A percentile compares a stretch with the other conserved stretches of the same genome.
phyloP scores from a whole-genome alignment of 441 rosid species.

The Adansonia rubrostipa region DNA sequence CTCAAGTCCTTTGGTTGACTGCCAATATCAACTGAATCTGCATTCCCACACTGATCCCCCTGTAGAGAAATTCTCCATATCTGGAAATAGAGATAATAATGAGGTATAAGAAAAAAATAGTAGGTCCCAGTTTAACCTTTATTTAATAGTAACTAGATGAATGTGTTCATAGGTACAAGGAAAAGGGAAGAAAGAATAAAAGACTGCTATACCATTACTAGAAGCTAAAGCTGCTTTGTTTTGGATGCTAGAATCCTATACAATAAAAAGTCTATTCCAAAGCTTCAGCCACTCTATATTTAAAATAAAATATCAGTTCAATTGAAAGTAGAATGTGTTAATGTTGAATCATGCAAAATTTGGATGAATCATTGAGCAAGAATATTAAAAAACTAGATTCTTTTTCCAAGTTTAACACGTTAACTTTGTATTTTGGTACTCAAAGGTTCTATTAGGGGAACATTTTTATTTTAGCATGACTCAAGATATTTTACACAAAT shows the following conservation, averaged over 20 bases:
- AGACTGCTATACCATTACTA: not conserved
- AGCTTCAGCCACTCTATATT: not conserved
- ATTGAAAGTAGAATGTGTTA: not conserved
- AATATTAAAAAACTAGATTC: no score
- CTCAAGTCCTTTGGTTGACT: slow-evolving; percentile 89
- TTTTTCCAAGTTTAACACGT: no score
- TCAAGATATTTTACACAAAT: not conserved
- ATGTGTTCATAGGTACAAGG: not conserved
- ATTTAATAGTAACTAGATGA: not conserved
- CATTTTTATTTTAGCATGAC: no score
- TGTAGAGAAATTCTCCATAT: slow-evolving; percentile 68
- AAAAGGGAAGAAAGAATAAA: not conserved
- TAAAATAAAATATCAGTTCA: slow-evolving; percentile 14
- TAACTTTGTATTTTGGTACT: no score
- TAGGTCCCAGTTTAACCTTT: not conserved
- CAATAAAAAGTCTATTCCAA: not conserved
- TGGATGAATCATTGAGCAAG: no score
- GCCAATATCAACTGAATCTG: slow-evolving; percentile 70
- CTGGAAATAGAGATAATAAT: slow-evolving; percentile 36
- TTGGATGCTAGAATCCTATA: not conserved
- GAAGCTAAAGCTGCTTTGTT: not conserved
- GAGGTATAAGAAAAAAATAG: not conserved
- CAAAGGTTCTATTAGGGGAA: no score
- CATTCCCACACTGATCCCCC: slow-evolving; percentile 74
- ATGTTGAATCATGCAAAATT: no score